Base-by-base conservation (phyloP, 345 rosid species). In the Citrus sp. region DNA sequence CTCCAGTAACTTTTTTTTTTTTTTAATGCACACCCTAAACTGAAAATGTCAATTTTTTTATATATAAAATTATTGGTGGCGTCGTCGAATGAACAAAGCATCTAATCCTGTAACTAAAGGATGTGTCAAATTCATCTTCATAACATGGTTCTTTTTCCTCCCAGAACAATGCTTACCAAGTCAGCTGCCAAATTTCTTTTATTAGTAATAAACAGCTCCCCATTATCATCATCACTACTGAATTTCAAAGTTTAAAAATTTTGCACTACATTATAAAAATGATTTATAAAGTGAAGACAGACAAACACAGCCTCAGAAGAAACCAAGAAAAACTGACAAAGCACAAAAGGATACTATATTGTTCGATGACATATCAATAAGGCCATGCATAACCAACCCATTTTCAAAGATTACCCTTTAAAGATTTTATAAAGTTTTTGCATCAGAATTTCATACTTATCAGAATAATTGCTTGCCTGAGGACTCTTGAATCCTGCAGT, bases 201-300 rank as follows among this genome's bases (percentile, higher is more conserved):
- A 30, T 37, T 59, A 59, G 18, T 37, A 74, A 46, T 63, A 78
- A 28, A 63, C 18, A 67, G 54, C 68, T 46, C 84, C 85, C 87
- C 80, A 51, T 75, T 77, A 70, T 38, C 84, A 73, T 86, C 88
- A 78, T 13, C 51, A 12, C 82, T 38, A 22, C 83, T 70, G 58
- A 73, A 75, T 16, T 67, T 65, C 68, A 16, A 72, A 73, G 19
- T 25, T 64, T 4, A 32, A 40, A 79, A 77, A 69, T 27, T 56
- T 55, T 18, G 5, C 4, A 55, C 42, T 9, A 55, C 7, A 13
- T 60, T 42, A 38, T 69, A 35, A 76, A 76, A 77, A 30, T 5
- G 59, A 54, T 59, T 21, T 30, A 60, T 74, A 14, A 58, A 75
- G 58, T 22, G n/a, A 54, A 34, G 72, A 66, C 80, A 78, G 46